These are phyloP conservation scores for Cunninghamia lanceolata DNA, from an alignment of 75 land plant genomes.

Conservation along the genomic window DNA sequence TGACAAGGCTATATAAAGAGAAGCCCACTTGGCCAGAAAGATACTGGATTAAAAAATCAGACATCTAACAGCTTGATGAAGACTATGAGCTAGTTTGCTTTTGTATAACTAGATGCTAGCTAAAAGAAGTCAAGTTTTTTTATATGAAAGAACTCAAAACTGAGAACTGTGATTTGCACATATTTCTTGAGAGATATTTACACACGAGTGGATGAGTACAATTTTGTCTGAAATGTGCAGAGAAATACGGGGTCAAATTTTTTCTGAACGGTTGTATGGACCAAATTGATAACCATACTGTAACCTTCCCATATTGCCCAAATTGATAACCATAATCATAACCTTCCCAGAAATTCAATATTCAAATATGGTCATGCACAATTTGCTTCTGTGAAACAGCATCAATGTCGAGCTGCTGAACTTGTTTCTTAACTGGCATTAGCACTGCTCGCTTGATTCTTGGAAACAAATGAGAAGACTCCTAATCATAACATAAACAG, in stretches of 20 bases:
- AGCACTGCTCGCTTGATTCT: background rate
- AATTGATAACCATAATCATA: background rate
- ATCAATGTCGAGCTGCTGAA: background rate
- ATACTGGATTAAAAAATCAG: background rate
- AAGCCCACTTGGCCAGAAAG: background rate
- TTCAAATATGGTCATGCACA: background rate
- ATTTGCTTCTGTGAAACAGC: background rate
- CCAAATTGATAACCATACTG: background rate
- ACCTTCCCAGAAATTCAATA: background rate
- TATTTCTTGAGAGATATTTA: background rate
- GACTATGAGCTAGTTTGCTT: background rate
- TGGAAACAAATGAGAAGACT: background rate
- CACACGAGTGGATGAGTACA: background rate
- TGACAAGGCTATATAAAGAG: background rate
- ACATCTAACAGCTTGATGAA: background rate
- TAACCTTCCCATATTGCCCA: background rate
- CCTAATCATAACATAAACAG: background rate
- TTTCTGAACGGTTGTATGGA: background rate
- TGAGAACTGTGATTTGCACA: background rate
- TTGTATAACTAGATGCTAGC: background rate
- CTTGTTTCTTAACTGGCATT: background rate
- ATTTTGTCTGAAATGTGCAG: background rate
- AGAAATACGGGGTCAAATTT: background rate
- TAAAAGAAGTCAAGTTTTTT: background rate
- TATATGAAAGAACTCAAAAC: constrained; percentile 3